phyloP scores from a whole-genome alignment of 164 flowering plant species.

The Liquidambar formosana region DNA sequence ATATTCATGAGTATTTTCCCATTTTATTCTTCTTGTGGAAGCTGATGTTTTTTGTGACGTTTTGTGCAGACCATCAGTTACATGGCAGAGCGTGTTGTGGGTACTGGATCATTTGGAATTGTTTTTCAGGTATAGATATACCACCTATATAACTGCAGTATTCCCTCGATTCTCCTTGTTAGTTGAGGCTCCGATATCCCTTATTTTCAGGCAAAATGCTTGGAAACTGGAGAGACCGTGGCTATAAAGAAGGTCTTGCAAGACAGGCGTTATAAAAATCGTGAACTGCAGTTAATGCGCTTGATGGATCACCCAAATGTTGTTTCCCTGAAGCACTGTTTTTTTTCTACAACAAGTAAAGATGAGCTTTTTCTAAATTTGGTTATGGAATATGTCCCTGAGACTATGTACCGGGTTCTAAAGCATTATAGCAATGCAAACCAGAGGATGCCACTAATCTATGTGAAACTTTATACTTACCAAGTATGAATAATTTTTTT shows the following conservation, averaged over 20 bases:
- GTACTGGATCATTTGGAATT: conserved; percentile 92
- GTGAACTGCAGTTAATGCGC: conserved; percentile 92
- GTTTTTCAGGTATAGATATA: conserved; percentile 72
- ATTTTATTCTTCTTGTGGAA: background rate
- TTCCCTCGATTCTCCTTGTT: background rate
- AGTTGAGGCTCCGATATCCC: background rate
- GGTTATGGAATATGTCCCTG: conserved; percentile 98
- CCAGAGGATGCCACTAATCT: conserved; percentile 93
- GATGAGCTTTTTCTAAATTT: conserved; percentile 88
- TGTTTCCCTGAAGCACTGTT: conserved; percentile 83
- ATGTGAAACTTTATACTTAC: conserved; percentile 87
- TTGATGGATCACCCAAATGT: conserved; percentile 95
- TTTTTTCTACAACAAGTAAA: conserved; percentile 87
- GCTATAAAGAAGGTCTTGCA: conserved; percentile 96
- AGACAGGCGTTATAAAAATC: conserved; percentile 89
- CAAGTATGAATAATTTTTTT: conserved; percentile 41
- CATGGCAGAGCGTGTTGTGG: conserved; percentile 98
- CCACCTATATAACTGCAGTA: background rate
- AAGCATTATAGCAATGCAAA: conserved; percentile 74
- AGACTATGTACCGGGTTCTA: conserved; percentile 73
- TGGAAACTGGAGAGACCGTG: conserved; percentile 90
- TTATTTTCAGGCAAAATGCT: conserved; percentile 75
- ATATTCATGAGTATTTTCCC: background rate
- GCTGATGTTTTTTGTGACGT: conserved; percentile 15
- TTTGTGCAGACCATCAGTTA: conserved; percentile 83